These are phyloP conservation scores for Penicillium silybi DNA, from an alignment of 495 filamentous ascomycete species.

Conservation along the genomic window DNA sequence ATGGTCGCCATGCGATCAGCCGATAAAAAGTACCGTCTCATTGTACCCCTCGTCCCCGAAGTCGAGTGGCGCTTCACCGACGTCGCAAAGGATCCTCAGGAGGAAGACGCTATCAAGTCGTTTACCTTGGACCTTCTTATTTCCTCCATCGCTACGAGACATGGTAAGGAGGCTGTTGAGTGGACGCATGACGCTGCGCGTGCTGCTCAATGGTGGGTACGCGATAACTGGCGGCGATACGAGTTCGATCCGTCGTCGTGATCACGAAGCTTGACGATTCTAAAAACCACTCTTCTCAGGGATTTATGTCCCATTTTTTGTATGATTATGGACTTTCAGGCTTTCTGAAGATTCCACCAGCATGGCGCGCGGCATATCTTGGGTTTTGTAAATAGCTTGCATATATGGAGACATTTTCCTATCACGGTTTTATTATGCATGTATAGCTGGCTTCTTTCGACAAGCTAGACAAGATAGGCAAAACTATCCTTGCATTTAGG, in stretches of 20 bases:
- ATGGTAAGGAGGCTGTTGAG: conserved; percentile 34
- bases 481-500: too few species aligned
- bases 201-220: conserved; percentile 37
- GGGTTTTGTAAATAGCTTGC: conserved; percentile 6
- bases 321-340: conserved; percentile 4
- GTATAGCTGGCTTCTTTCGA: too few species aligned
- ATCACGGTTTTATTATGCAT: too few species aligned
- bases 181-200: conserved; percentile 37
- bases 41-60: conserved; percentile 37
- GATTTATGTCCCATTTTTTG: conserved; percentile 3
- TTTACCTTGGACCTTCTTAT: conserved; percentile 30
- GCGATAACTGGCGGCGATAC: conserved; percentile 25
- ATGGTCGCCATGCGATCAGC: conserved; percentile 39
- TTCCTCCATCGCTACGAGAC: conserved; percentile 18
- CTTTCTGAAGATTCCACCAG: conserved; percentile 8
- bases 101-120: conserved; percentile 26
- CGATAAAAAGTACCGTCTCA: conserved; percentile 33
- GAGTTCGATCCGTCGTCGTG: conserved; percentile 7
- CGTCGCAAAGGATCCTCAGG: conserved; percentile 31
- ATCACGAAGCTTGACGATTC: background rate
- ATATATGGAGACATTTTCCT: background rate
- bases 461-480: too few species aligned
- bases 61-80: conserved; percentile 39
- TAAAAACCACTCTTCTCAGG: background rate
- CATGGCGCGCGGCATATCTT: conserved; percentile 17